Evolutionary conservation across 352 stramenopile species (phyloP), one percentile per base, ranked within the genome.

Genomic region (Phytophthora rubi): DNA sequence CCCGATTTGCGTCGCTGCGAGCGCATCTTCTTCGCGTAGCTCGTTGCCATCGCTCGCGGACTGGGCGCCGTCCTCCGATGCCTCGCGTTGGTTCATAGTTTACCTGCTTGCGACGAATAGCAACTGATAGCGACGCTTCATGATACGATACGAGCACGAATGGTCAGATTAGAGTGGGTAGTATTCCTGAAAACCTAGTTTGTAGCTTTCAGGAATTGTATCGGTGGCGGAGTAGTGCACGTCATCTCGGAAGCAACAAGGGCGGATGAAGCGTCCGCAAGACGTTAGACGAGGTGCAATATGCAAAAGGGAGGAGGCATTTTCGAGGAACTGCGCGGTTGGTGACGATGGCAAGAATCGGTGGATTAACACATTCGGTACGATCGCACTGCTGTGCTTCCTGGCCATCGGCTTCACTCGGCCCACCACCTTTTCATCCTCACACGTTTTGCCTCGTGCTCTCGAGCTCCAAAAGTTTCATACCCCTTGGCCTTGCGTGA

Each of bases 321-420:
- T 53, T n/a, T 21, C 47, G 10, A 49, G 44, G 16, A 15, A 53
- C 47, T 53, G 47, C 21, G 47, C 18, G 10, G 47, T 32, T 53
- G 47, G 47, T 9, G 47, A 33, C 47, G 47, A 53, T 21, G 47
- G 47, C 23, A 53, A 53, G 16, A 21, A 30, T 32, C 47, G 18
- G 4, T 80, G 70, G 78, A 57, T 80, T n/a, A 85, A 85, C 51
- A 55, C 78, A 4, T 82, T 83, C 42, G 78, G 75, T 23, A 37
- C 69, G 21, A 37, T 83, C 28, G 63, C 78, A 7, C 54, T 82
- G 42, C 18, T 80, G 12, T 55, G 18, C 60, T 77, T 86, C 37
- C 44, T 85, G 3, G 15, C 54, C 37, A 79, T 53, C 23, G 6
- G 4, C 16, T n/a, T 18, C 23, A 33, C 23, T 53, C 18, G 10